Percentiles rank a stretch among this genome's conserved stretches.
These are phyloP conservation scores for Aegilops speltoides DNA, from an alignment of 176 grass and related monocot species.

Conservation along the genomic window DNA sequence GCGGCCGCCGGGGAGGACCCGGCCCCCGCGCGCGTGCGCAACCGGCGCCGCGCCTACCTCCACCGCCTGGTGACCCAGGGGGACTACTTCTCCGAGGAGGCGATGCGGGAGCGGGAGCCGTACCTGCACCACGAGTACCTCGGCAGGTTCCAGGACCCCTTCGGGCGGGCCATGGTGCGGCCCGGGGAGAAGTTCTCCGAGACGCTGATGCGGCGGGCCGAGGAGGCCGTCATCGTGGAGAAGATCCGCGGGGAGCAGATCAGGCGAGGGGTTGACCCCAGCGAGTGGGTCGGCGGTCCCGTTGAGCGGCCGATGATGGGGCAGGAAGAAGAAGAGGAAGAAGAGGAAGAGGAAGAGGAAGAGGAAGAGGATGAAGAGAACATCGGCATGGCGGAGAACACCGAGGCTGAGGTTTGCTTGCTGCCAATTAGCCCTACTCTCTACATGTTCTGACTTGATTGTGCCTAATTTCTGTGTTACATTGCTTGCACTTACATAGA, in stretches of 20 bases:
- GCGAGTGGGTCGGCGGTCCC: conserved; percentile 67
- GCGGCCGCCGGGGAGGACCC: neutral
- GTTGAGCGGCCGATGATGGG: conserved; percentile 21
- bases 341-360: conserved; percentile 28
- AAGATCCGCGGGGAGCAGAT: conserved; percentile 90
- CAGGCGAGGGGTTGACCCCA: conserved; percentile 56
- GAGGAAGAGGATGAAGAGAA: conserved; percentile 11
- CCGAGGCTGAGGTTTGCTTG: conserved; percentile 41
- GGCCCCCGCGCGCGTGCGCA: conserved; percentile 46
- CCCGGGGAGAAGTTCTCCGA: conserved; percentile 88
- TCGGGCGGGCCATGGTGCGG: conserved; percentile 55
- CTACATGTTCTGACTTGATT: neutral
- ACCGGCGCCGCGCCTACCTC: conserved; percentile 79
- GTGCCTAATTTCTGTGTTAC: neutral
- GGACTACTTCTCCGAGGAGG: conserved; percentile 93
- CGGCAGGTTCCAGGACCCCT: conserved; percentile 75
- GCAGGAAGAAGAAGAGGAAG: conserved; percentile 34
- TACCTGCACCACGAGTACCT: conserved; percentile 90
- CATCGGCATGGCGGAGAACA: conserved; percentile 6
- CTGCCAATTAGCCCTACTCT: neutral
- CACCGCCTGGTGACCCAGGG: conserved; percentile 55
- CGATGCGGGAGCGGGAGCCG: conserved; percentile 87
- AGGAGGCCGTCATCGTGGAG: conserved; percentile 73
- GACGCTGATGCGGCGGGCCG: conserved; percentile 71
- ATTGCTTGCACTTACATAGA: neutral